These are phyloP conservation scores for Diaporthe velutina DNA, from an alignment of 2,329 filamentous ascomycete genomes.

Conservation along the genomic window DNA sequence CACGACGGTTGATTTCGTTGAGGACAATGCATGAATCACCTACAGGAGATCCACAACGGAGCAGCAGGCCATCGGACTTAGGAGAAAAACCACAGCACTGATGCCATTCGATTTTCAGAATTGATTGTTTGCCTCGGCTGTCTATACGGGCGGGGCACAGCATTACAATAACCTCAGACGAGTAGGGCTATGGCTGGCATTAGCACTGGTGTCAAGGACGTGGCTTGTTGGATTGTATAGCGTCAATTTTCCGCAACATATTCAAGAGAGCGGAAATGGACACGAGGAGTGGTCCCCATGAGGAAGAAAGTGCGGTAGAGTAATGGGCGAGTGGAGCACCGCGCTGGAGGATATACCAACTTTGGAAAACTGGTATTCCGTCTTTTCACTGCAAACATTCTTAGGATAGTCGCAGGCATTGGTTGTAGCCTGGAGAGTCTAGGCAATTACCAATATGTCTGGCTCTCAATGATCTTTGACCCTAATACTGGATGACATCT, in stretches of 20 bases:
- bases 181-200: too few species aligned
- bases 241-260: accelerated
- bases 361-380: background rate
- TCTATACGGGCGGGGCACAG: background rate
- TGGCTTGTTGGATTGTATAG: background rate
- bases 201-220: background rate
- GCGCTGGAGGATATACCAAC: background rate
- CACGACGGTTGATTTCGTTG: background rate
- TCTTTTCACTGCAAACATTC: background rate
- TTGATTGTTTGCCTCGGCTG: background rate
- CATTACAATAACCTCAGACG: background rate
- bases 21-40: background rate
- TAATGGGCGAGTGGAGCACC: background rate
- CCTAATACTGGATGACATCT: too few species aligned
- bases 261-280: background rate
- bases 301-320: background rate
- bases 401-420: background rate
- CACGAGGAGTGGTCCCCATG: background rate
- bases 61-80: too few species aligned
- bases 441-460: too few species aligned
- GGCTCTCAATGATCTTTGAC: too few species aligned
- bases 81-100: too few species aligned
- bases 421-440: too few species aligned
- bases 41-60: too few species aligned
- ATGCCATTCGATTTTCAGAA: too few species aligned